Percentiles rank a stretch among this genome's conserved stretches.
Evolutionary conservation across 495 filamentous ascomycete species (phyloP).

Genomic region (Penicillium paxilli): DNA sequence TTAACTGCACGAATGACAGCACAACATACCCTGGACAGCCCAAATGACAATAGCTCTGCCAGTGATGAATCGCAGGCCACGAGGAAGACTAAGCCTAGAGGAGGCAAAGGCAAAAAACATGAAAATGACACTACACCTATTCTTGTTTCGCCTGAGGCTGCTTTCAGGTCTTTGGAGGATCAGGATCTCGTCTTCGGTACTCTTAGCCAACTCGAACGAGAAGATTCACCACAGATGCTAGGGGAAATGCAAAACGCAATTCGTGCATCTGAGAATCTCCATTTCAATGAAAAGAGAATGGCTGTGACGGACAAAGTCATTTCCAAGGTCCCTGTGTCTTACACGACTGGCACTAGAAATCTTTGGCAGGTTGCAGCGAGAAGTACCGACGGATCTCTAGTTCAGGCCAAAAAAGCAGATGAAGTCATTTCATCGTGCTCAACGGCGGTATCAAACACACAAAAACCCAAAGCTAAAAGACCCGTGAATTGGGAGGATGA

Average conservation of each 20-base stretch:
- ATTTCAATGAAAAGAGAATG: not conserved
- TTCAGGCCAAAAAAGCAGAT: conserved; percentile 53
- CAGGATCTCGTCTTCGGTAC: conserved; percentile 92
- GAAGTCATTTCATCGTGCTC: conserved; percentile 50
- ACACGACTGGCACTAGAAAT: conserved; percentile 33
- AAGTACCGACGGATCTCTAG: conserved; percentile 58
- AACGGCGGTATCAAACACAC: conserved; percentile 16
- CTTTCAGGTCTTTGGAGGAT: conserved; percentile 61
- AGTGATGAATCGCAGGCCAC: conserved; percentile 24
- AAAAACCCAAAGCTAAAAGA: not conserved
- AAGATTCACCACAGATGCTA: conserved; percentile 69
- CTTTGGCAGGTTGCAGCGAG: conserved; percentile 73
- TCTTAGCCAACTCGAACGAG: conserved; percentile 81
- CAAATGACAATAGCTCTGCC: conserved; percentile 6
- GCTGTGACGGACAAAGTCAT: not conserved
- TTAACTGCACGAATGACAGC: conserved; percentile 84
- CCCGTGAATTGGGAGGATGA: conserved; percentile 3
- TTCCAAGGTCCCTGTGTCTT: conserved; percentile 16
- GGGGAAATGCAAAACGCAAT: conserved; percentile 72
- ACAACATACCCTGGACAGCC: conserved; percentile 51
- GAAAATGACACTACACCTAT: conserved; percentile 40
- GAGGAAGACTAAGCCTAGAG: conserved; percentile 20
- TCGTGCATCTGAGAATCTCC: conserved; percentile 51
- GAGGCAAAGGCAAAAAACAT: conserved; percentile 29
- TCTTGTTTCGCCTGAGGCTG: conserved; percentile 72